Evolutionary conservation across 1,284 basidiomycete species (phyloP).

Genomic region (Cutaneotrichosporon cyanovorans): DNA sequence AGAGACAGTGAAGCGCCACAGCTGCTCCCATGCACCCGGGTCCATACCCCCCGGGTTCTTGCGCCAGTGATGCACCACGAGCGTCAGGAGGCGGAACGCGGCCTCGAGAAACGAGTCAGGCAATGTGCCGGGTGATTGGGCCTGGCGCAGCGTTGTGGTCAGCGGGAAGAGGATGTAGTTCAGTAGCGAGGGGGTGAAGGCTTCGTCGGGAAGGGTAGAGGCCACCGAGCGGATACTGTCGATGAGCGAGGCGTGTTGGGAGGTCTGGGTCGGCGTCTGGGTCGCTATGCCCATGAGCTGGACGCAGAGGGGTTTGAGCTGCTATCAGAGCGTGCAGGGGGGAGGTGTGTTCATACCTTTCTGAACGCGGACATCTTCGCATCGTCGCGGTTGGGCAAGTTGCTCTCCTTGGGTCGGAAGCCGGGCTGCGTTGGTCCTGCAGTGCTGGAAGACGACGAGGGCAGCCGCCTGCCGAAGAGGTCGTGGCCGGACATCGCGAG

Average conservation of each 20-base stretch:
- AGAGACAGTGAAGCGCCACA: conserved; percentile 65
- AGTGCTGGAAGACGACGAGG: background rate
- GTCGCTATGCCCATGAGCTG: conserved; percentile 62
- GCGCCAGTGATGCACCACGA: conserved; percentile 71
- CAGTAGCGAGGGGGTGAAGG: conserved; percentile 58
- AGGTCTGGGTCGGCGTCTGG: conserved; percentile 53
- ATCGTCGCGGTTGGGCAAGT: background rate
- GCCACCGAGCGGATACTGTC: conserved; percentile 52
- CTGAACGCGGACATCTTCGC: conserved; percentile 36
- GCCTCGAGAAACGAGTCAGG: conserved; percentile 73
- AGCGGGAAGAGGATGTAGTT: conserved; percentile 81
- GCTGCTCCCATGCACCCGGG: conserved; percentile 63
- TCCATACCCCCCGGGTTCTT: conserved; percentile 53
- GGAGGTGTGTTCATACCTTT: conserved; percentile 17
- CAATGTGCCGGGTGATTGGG: conserved; percentile 54
- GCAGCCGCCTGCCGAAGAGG: conserved; percentile 15
- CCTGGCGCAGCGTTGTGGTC: conserved; percentile 69
- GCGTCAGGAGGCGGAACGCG: conserved; percentile 56
- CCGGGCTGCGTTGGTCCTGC: background rate
- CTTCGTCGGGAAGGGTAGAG: conserved; percentile 44
- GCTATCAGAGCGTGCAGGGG: conserved; percentile 1
- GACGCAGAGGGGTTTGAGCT: conserved; percentile 73
- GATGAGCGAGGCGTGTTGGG: conserved; percentile 53
- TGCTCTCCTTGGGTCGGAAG: background rate
- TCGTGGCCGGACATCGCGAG: conserved; percentile 13